Conservation (phyloP, 2,329 filamentous ascomycete genomes). For the Pseudogymnoascus sp. region DNA sequence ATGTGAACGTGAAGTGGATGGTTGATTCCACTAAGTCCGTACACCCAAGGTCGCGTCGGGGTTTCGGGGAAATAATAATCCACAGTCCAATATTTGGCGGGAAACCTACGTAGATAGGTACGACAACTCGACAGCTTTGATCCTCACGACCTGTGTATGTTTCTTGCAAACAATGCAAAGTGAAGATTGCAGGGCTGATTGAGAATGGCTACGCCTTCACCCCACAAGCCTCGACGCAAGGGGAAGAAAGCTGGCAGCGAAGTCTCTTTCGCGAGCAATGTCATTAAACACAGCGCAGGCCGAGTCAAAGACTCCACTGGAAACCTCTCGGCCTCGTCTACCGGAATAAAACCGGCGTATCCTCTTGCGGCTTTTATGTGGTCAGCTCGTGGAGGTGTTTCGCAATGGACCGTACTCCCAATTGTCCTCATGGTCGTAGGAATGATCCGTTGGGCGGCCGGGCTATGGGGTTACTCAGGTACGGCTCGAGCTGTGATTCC, state of each 20-base stretch:
- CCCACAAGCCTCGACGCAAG: constrained; percentile 55
- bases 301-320: constrained; percentile 5
- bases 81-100: not conserved
- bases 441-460: constrained; percentile 86
- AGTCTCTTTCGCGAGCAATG: constrained; percentile 26
- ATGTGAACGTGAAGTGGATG: constrained; percentile 1
- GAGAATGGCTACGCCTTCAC: constrained; percentile 36
- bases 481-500: constrained; percentile 18
- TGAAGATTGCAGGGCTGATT: not conserved
- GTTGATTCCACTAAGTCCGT: not conserved
- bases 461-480: constrained; percentile 95
- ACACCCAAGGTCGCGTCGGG: not conserved
- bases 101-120: not conserved
- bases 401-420: constrained; percentile 88
- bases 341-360: constrained; percentile 59
- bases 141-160: not conserved
- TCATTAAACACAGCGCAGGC: constrained; percentile 21
- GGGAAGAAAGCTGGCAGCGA: constrained; percentile 40
- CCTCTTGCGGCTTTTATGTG: constrained; percentile 91
- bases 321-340: constrained; percentile 9
- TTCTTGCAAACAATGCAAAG: constrained; percentile 5
- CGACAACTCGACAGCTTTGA: not conserved
- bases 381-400: constrained; percentile 71
- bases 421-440: constrained; percentile 84
- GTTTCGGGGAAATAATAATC: not conserved